Conservation (phyloP, 2,329 filamentous ascomycete genomes). For the Xylaria sp. region DNA sequence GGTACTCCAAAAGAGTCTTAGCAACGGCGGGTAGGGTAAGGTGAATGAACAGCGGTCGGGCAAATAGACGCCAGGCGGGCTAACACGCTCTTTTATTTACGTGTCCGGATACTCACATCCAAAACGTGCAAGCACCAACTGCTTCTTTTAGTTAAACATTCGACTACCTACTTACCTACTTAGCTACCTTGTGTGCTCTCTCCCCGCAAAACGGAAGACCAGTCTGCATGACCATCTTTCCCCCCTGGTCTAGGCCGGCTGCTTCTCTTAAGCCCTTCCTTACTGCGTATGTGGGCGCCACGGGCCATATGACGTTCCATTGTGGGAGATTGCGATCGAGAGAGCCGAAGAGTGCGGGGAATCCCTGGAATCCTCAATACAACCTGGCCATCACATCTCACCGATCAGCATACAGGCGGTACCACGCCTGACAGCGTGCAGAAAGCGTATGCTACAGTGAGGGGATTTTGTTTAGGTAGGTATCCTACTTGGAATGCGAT, state of each 20-base stretch:
- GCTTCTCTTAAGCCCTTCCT: slow-evolving; percentile 19
- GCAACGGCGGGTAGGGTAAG: not conserved
- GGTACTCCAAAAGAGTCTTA: not conserved
- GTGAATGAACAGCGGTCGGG: not conserved
- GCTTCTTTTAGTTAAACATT: slow-evolving; percentile 7
- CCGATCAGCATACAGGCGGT: too few species aligned
- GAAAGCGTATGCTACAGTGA: too few species aligned
- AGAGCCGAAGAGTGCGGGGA: slow-evolving; percentile 28
- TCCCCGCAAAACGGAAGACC: slow-evolving; percentile 13
- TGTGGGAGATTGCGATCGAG: slow-evolving; percentile 16
- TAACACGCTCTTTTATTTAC: slow-evolving; percentile 7
- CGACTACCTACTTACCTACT: too few species aligned
- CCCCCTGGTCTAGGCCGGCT: slow-evolving; percentile 12
- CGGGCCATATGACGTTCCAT: slow-evolving; percentile 23
- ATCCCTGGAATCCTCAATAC: slow-evolving; percentile 19
- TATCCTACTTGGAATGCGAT: too few species aligned
- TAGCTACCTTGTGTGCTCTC: not conserved
- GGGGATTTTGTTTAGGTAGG: too few species aligned
- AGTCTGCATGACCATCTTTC: slow-evolving; percentile 8
- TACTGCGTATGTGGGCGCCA: slow-evolving; percentile 7
- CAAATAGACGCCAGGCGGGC: too few species aligned
- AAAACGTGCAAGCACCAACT: not conserved
- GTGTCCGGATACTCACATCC: not conserved
- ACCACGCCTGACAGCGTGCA: not conserved
- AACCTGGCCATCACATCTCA: not conserved